A percentile compares a stretch with the other conserved stretches of the same genome.
Conservation (phyloP, 2,329 filamentous ascomycete species). For the Calonectria ilicicola region DNA sequence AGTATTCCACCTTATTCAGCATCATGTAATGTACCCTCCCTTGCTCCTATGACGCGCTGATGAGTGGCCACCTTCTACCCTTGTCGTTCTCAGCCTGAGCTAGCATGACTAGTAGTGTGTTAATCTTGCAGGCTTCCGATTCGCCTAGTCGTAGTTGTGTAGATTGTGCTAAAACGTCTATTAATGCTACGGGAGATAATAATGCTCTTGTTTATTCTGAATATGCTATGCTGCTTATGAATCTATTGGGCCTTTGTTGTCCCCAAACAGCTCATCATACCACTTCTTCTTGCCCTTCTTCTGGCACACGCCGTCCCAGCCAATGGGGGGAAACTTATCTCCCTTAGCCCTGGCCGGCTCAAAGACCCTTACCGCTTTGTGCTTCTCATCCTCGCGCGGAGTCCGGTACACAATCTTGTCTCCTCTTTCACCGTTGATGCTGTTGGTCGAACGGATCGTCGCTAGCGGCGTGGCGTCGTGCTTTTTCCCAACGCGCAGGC, state of each 20-base stretch:
- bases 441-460: slow-evolving; percentile 14
- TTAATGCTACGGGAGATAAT: neutral
- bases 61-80: too few relatives aligned
- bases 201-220: neutral
- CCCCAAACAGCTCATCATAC: slow-evolving; percentile 50
- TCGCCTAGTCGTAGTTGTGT: neutral
- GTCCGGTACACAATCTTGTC: slow-evolving; percentile 40
- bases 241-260: slow-evolving; percentile 45
- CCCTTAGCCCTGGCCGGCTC: slow-evolving; percentile 28
- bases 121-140: neutral
- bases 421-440: neutral
- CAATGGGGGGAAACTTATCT: slow-evolving; percentile 38
- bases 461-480: slow-evolving; percentile 34
- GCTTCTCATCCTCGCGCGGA: slow-evolving; percentile 29
- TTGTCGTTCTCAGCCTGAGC: too few relatives aligned
- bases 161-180: neutral
- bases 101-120: neutral
- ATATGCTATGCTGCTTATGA: neutral
- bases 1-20: too few relatives aligned
- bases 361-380: slow-evolving; percentile 38
- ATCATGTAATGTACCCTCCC: too few relatives aligned
- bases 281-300: slow-evolving; percentile 41
- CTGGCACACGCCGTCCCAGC: slow-evolving; percentile 51
- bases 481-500: slow-evolving; percentile 31
- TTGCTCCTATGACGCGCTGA: too few relatives aligned